These are phyloP conservation scores for Plasmodium cynomolgi DNA, from an alignment of 169 alveolate species.

Conservation along the genomic window DNA sequence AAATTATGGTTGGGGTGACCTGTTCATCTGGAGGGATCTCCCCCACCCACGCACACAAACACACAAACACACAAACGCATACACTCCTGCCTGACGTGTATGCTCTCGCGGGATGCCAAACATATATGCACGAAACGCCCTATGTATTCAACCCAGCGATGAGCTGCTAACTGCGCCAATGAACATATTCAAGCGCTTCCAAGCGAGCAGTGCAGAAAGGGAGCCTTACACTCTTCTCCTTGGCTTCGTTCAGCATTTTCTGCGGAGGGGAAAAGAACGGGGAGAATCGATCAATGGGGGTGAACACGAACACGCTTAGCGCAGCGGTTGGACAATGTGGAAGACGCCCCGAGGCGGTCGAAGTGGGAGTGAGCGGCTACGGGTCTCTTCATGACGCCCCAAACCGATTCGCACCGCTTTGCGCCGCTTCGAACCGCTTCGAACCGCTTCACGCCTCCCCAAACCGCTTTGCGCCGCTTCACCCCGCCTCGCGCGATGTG, in stretches of 20 bases:
- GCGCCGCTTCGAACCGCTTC: not conserved
- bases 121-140: not conserved
- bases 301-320: not conserved
- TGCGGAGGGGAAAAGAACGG: not conserved
- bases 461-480: not conserved
- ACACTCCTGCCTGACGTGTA: not conserved
- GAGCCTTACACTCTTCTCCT: slow-evolving; percentile 25
- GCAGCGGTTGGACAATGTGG: not conserved
- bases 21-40: not conserved
- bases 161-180: not conserved
- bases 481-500: not conserved
- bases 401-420: not conserved
- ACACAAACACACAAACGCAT: not conserved
- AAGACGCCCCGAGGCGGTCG: not conserved
- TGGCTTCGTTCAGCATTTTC: slow-evolving; percentile 56
- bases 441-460: not conserved
- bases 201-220: not conserved
- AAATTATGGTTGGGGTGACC: not conserved
- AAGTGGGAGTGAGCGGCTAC: not conserved
- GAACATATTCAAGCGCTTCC: not conserved
- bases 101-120: too few relatives aligned
- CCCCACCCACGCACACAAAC: not conserved
- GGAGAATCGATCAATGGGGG: not conserved
- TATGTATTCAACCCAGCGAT: not conserved
- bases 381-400: not conserved